Evolutionary conservation across 345 rosid genomes (phyloP).

Genomic region (Aegle marmelos): DNA sequence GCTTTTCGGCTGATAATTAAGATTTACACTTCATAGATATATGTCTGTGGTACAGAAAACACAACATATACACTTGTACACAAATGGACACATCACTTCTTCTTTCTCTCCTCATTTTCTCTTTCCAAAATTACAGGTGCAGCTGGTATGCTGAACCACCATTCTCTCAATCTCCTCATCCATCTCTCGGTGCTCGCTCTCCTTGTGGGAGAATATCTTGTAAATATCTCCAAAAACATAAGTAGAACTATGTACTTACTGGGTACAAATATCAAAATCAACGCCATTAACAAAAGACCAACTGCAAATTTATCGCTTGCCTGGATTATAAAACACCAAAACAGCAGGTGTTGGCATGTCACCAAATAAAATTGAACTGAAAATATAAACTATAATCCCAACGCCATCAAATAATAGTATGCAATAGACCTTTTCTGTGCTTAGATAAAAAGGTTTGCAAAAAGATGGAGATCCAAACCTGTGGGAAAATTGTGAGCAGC

Average conservation of each 20-base stretch:
- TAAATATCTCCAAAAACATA: conserved; percentile 64
- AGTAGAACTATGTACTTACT: conserved; percentile 49
- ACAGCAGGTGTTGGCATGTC: background rate
- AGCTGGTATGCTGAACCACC: conserved; percentile 99
- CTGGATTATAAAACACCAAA: conserved; percentile 28
- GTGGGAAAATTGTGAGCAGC: conserved; percentile 67
- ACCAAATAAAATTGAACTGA: background rate
- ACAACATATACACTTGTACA: conserved; percentile 1
- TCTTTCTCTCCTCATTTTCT: conserved; percentile 72
- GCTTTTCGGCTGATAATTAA: background rate
- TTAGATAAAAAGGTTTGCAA: background rate
- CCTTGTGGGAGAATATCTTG: conserved; percentile 76
- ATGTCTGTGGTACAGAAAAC: background rate
- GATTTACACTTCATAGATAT: background rate
- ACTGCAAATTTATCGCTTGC: conserved; percentile 77
- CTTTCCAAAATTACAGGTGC: conserved; percentile 78
- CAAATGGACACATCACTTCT: conserved; percentile 29
- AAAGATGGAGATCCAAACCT: conserved; percentile 34
- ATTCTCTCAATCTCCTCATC: conserved; percentile 80
- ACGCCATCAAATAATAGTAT: background rate
- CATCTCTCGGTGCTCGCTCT: conserved; percentile 67
- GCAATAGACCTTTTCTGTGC: background rate
- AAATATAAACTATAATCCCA: background rate
- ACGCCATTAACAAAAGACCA: conserved; percentile 46
- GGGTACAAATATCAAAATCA: conserved; percentile 52